Evolutionary conservation across 148 eudicot genomes (phyloP).

Genomic region (Fagopyrum tataricum): DNA sequence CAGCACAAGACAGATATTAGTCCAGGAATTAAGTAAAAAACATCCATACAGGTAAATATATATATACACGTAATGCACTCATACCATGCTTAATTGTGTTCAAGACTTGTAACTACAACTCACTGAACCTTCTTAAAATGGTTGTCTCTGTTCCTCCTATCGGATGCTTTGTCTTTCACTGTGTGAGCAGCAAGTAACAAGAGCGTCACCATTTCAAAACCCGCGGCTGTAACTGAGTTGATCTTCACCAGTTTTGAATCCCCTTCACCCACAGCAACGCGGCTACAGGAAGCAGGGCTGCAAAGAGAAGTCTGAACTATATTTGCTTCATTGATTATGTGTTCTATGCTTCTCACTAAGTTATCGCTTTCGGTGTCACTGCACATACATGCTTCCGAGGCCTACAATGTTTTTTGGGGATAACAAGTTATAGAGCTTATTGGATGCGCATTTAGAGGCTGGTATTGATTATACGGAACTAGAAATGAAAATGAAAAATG

Average conservation of each 20-base stretch:
- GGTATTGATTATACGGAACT: no score
- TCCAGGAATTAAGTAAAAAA: no score
- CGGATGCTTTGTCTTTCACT: conserved; percentile 6
- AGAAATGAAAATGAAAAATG: no score
- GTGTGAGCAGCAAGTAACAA: conserved; percentile 13
- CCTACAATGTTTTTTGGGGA: not conserved
- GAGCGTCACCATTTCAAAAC: conserved; percentile 10
- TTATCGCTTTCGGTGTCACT: not conserved
- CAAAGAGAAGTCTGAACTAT: conserved; percentile 10
- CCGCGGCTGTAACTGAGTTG: conserved; percentile 3
- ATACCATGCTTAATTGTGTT: no score
- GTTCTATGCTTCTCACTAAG: conserved; percentile 7
- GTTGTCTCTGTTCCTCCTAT: not conserved
- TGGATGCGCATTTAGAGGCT: not conserved
- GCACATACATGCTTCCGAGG: not conserved
- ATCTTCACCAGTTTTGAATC: not conserved
- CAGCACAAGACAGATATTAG: no score
- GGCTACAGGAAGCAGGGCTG: not conserved
- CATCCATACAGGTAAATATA: no score
- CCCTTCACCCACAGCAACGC: not conserved
- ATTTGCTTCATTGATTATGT: conserved; percentile 12
- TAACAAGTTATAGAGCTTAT: not conserved
- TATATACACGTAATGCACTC: no score
- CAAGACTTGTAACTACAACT: not conserved
- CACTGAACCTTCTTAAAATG: not conserved